A percentile compares a stretch with the other conserved stretches of the same genome.
Evolutionary conservation across 2,329 filamentous ascomycete genomes (phyloP).

Genomic region (Seiridium unicorne): DNA sequence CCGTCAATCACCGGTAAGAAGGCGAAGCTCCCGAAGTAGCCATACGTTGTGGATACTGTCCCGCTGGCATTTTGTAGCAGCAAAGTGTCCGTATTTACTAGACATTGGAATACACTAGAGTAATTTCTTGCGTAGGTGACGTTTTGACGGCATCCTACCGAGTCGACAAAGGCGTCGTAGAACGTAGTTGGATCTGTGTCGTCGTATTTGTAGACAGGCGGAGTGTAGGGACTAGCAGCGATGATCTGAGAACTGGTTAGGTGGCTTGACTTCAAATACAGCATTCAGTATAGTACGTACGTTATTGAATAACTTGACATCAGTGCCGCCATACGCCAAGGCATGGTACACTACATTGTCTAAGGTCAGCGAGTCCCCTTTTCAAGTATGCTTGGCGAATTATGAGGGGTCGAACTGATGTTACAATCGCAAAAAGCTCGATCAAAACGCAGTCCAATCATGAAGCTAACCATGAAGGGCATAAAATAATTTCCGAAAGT

Average conservation of each 20-base stretch:
- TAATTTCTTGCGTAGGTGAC: neutral
- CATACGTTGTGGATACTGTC: conserved; percentile 25
- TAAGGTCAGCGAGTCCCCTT: too few species aligned
- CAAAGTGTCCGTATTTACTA: conserved; percentile 29
- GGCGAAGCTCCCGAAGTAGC: conserved; percentile 20
- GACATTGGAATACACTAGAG: conserved; percentile 27
- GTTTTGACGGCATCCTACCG: neutral
- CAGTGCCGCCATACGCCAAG: conserved; percentile 43
- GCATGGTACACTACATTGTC: conserved; percentile 27
- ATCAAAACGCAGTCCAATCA: too few species aligned
- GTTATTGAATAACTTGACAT: conserved; percentile 45
- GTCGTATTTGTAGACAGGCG: conserved; percentile 24
- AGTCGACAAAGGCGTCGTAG: conserved; percentile 29
- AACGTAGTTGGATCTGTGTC: conserved; percentile 25
- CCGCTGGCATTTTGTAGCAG: conserved; percentile 29
- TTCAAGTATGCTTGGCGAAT: too few species aligned
- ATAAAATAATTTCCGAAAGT: conserved; percentile 49
- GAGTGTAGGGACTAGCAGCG: neutral
- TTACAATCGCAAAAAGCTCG: too few species aligned
- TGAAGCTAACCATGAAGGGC: conserved; percentile 30
- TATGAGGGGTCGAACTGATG: too few species aligned
- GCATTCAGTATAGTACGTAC: conserved; percentile 43
- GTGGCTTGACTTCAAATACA: conserved; percentile 20
- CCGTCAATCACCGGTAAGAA: conserved; percentile 38
- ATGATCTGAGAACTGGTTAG: neutral